Base-by-base conservation (phyloP, 805 yeast genomes). In the Kurtzmaniella fragi region DNA sequence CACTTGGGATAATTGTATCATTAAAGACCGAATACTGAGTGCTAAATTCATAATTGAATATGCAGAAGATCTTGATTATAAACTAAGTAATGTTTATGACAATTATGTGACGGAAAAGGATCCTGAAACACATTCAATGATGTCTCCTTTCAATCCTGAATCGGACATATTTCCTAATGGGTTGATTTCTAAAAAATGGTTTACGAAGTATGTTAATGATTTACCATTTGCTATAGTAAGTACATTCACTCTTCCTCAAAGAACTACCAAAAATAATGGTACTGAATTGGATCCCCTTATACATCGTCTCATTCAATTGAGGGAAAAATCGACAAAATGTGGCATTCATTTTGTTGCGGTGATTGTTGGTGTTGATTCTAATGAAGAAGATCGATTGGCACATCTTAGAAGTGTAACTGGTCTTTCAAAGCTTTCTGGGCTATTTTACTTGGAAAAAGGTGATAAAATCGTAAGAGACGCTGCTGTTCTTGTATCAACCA, bases 1-100 rank as follows among this genome's bases (percentile, higher is more conserved):
- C 25, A 39, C 46, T 5, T 68, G 74, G 74, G 71, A 68, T 44
- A 59, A 64, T 37, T 55, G 54, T 26, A 59, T 68, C 15, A 52
- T 68, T 32, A 59, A 54, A 41, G 61, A 63, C 44, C 45, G 73
- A 16, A 45, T 64, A 25, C 64, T 56, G 59, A 59, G 48, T 30
- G 45, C 52, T 17, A 64, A 57, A 44, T 67, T 53, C 40, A 46
- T 56, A n/a, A 50, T 67, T 26, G 45, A 49, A 14, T 45, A 46
- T 28, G 42, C 29, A 2, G 41, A 41, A 9, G 14, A 36, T 6
- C 17, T 34, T 41, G 32, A 38, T 15, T 20, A 17, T 39, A 28
- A 13, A 41, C 31, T 5, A 9, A 17, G 34, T 25, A 23, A 7
- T 12, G 34, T 17, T 6, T 23, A 27, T 5, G 42, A 34, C 9